Evolutionary conservation across 1,284 basidiomycete species (phyloP).

Genomic region (Marasmius sp.): DNA sequence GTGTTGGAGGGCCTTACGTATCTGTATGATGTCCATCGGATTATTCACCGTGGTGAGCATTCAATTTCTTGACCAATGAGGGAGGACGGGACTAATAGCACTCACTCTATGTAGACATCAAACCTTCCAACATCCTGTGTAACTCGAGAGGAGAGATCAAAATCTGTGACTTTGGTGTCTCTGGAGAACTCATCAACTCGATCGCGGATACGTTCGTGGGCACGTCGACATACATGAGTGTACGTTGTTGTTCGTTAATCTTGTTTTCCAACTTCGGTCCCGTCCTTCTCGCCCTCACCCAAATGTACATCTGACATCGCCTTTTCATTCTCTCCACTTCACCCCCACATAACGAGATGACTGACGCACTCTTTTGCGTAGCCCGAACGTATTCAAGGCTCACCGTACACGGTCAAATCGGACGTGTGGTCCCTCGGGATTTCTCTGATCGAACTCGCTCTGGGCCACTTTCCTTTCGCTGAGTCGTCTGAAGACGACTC

Average conservation of each 20-base stretch:
- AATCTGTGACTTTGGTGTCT: slow-evolving; percentile 98
- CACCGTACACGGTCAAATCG: slow-evolving; percentile 95
- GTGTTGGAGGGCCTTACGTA: slow-evolving; percentile 96
- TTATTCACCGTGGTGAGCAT: slow-evolving; percentile 91
- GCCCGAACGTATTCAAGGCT: slow-evolving; percentile 99
- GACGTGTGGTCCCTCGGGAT: slow-evolving; percentile 98
- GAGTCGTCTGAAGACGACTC: slow-evolving; percentile 63
- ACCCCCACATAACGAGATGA: slow-evolving; percentile 5
- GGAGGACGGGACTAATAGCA: background rate
- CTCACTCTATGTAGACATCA: slow-evolving; percentile 73
- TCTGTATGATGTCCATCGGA: slow-evolving; percentile 98
- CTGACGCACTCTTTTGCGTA: slow-evolving; percentile 33
- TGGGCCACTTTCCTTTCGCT: slow-evolving; percentile 91
- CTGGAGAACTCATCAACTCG: slow-evolving; percentile 97
- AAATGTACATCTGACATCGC: background rate
- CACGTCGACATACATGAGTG: slow-evolving; percentile 99
- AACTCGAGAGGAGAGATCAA: slow-evolving; percentile 96
- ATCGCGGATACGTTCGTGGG: slow-evolving; percentile 99
- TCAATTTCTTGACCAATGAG: background rate
- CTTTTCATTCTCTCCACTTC: slow-evolving; percentile 9
- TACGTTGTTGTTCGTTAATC: slow-evolving; percentile 54
- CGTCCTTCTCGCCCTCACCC: too few species aligned
- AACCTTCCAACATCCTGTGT: slow-evolving; percentile 96
- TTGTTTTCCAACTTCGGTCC: slow-evolving; percentile 1
- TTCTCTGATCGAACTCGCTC: slow-evolving; percentile 90